These are phyloP conservation scores for Neoboletus magnificus DNA, from an alignment of 768 basidiomycete genomes.

Conservation along the genomic window DNA sequence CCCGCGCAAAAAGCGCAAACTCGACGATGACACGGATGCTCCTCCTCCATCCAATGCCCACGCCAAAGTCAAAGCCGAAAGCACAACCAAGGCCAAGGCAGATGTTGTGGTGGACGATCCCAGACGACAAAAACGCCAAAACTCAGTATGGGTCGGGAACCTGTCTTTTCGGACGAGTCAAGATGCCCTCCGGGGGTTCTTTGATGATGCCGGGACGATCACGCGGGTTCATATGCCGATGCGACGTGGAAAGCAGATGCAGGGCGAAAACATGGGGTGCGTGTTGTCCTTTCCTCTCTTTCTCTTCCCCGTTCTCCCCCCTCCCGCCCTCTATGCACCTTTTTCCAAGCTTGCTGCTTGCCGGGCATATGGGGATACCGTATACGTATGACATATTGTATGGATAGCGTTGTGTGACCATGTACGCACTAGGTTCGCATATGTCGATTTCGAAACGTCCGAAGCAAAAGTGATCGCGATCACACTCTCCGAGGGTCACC, in stretches of 20 bases:
- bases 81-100: not conserved
- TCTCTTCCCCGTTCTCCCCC: not conserved
- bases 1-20: constrained; percentile 46
- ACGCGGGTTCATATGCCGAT: constrained; percentile 85
- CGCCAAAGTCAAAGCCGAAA: not conserved
- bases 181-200: constrained; percentile 67
- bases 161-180: constrained; percentile 84
- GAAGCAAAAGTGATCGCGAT: constrained; percentile 78
- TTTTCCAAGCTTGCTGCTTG: not conserved
- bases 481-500: constrained; percentile 70
- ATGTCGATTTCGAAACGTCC: constrained; percentile 85
- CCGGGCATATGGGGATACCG: not conserved
- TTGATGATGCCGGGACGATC: constrained; percentile 68
- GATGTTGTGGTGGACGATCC: constrained; percentile 1
- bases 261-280: constrained; percentile 77
- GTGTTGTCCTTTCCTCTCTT: constrained; percentile 29
- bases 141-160: constrained; percentile 97
- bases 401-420: constrained; percentile 7
- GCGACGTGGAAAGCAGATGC: constrained; percentile 52
- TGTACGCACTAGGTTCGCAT: constrained; percentile 70
- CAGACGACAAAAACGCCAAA: constrained; percentile 53
- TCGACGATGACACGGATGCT: constrained; percentile 22
- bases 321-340: not conserved
- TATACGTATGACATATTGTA: not conserved
- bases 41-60: not conserved